Conservation (phyloP, 2,329 filamentous ascomycete genomes). For the Gaeumannomyces tritici region DNA sequence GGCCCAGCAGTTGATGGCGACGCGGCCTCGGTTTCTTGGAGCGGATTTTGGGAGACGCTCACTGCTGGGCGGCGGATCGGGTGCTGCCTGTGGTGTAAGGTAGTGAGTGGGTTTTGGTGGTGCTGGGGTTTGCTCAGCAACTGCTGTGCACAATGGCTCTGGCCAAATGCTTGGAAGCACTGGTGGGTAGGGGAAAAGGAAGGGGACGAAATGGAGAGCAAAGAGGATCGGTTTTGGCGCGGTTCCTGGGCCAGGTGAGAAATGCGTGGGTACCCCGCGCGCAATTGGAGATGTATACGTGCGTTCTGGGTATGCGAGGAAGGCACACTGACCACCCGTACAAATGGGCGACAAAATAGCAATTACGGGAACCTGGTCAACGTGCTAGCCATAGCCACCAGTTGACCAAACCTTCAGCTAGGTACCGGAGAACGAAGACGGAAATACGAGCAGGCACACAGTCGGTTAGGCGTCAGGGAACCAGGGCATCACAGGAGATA, state of each 20-base stretch:
- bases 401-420: not conserved
- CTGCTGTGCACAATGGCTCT: not conserved
- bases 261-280: not conserved
- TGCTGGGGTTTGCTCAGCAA: not conserved
- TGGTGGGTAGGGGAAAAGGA: not conserved
- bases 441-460: too few relatives aligned
- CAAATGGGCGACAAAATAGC: not conserved
- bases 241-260: not conserved
- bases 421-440: not conserved
- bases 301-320: not conserved
- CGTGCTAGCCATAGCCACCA: not conserved
- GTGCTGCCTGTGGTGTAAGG: not conserved
- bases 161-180: not conserved
- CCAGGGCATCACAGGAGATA: too few relatives aligned
- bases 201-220: constrained; percentile 1
- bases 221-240: not conserved
- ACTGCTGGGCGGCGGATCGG: not conserved
- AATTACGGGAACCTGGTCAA: not conserved
- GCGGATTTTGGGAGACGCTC: not conserved
- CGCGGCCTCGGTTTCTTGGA: not conserved
- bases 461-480: too few relatives aligned
- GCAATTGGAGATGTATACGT: not conserved
- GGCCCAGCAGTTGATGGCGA: not conserved
- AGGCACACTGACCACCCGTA: not conserved
- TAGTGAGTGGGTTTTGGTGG: not conserved